Percentiles rank a stretch among this genome's conserved stretches.
These are phyloP conservation scores for Eimeria tenella DNA, from an alignment of 169 alveolate genomes.

Conservation along the genomic window DNA sequence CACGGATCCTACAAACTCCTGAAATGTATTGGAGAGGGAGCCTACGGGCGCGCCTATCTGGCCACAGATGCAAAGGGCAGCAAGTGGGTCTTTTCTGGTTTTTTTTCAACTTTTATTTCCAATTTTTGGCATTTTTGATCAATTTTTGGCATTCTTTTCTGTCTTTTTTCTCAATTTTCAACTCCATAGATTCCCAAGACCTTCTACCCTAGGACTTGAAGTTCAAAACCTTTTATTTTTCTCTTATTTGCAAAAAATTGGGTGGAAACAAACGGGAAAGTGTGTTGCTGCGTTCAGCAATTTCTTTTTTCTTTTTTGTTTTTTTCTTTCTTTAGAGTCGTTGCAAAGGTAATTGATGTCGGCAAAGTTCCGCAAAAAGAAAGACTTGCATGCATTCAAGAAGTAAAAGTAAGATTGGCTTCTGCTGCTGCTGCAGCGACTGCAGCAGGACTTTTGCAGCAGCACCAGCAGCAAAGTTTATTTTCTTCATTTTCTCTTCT, in stretches of 20 bases:
- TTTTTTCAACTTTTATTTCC: not conserved
- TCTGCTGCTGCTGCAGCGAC: not conserved
- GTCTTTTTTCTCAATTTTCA: too few relatives aligned
- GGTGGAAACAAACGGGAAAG: too few relatives aligned
- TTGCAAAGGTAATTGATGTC: conserved; percentile 91
- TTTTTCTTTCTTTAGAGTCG: conserved; percentile 79
- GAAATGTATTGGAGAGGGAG: conserved; percentile 73
- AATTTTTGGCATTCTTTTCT: not conserved
- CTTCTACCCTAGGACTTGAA: not conserved
- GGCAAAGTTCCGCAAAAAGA: conserved; percentile 87
- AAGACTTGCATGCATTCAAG: conserved; percentile 89
- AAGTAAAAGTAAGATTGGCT: conserved; percentile 81
- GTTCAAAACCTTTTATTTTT: not conserved
- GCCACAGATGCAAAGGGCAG: conserved; percentile 54
- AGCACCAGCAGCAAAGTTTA: too few relatives aligned
- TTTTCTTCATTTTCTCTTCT: too few relatives aligned
- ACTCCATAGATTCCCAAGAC: too few relatives aligned
- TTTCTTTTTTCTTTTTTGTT: not conserved
- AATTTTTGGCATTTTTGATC: not conserved
- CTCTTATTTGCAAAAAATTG: not conserved
- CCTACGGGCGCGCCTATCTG: conserved; percentile 72
- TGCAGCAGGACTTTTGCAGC: too few relatives aligned
- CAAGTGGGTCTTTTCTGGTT: not conserved
- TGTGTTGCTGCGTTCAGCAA: not conserved
- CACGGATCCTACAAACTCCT: conserved; percentile 17